A percentile compares a stretch with the other conserved stretches of the same genome.
Evolutionary conservation across 2,329 filamentous ascomycete genomes (phyloP).

Genomic region (Penicillium sp.): DNA sequence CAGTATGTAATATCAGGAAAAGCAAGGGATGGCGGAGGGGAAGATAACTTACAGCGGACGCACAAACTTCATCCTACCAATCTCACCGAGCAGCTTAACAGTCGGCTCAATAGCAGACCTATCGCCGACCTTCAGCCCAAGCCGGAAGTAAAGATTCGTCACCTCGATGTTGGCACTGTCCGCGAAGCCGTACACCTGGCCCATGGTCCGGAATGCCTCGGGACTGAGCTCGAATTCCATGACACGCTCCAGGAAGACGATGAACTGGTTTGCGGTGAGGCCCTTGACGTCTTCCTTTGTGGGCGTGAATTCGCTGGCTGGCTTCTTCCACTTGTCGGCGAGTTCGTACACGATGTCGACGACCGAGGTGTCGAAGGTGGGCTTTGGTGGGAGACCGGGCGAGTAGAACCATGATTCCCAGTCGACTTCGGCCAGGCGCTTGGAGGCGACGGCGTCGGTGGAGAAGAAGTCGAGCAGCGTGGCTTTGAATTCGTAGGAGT

Average conservation of each 20-base stretch:
- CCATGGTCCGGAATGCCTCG: conserved; percentile 67
- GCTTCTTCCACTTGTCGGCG: conserved; percentile 72
- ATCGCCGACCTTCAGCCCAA: conserved; percentile 73
- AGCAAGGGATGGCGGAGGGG: not conserved
- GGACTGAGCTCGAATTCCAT: conserved; percentile 64
- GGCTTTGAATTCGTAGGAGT: conserved; percentile 90
- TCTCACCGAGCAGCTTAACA: conserved; percentile 69
- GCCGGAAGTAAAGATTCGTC: conserved; percentile 70
- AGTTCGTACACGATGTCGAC: conserved; percentile 82
- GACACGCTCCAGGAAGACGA: conserved; percentile 83
- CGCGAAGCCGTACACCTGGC: conserved; percentile 67
- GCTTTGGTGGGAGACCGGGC: conserved; percentile 87
- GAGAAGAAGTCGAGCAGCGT: conserved; percentile 84
- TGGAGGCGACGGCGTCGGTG: conserved; percentile 56
- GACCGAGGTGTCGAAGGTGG: conserved; percentile 81
- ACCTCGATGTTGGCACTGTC: conserved; percentile 84
- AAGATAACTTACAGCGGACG: conserved; percentile 62
- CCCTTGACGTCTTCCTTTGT: conserved; percentile 62
- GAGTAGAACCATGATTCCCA: conserved; percentile 88
- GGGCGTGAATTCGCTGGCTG: conserved; percentile 52
- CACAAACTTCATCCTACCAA: conserved; percentile 97
- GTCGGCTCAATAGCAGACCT: conserved; percentile 65
- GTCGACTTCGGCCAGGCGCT: conserved; percentile 68
- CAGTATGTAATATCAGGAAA: too few species aligned
- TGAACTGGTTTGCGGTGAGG: conserved; percentile 81